Evolutionary conservation across 768 basidiomycete species (phyloP).

Genomic region (Lactarius quietus): DNA sequence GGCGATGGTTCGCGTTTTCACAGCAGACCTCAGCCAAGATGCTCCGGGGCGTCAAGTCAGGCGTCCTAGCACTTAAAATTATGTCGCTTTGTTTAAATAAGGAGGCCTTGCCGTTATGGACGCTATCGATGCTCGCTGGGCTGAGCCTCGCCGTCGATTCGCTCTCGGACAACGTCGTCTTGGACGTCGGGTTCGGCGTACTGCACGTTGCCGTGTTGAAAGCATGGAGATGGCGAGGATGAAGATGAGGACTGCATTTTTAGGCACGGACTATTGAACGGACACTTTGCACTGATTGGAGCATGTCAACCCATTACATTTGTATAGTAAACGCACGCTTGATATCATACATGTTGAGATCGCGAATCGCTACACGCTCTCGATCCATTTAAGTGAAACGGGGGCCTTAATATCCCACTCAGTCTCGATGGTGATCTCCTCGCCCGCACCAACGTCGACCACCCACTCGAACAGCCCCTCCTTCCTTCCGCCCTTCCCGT

Average conservation of each 20-base stretch:
- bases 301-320: not conserved
- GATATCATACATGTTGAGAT: not conserved
- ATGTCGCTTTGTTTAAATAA: slow-evolving; percentile 30
- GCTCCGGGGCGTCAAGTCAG: slow-evolving; percentile 24
- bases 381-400: slow-evolving; percentile 30
- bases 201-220: slow-evolving; percentile 36
- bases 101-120: slow-evolving; percentile 27
- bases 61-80: slow-evolving; percentile 27
- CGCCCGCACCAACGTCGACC: slow-evolving; percentile 42
- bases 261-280: not conserved
- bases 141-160: slow-evolving; percentile 50
- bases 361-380: slow-evolving; percentile 14
- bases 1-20: not conserved
- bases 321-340: slow-evolving; percentile 9
- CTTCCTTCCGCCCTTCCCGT: slow-evolving; percentile 49
- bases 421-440: slow-evolving; percentile 42
- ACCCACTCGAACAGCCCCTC: slow-evolving; percentile 58
- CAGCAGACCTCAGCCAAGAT: not conserved
- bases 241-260: not conserved
- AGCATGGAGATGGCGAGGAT: not conserved
- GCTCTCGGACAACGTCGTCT: slow-evolving; percentile 39
- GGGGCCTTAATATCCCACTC: slow-evolving; percentile 53
- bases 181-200: slow-evolving; percentile 38
- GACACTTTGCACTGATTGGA: not conserved
- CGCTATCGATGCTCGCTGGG: slow-evolving; percentile 32